phyloP scores from a whole-genome alignment of 1,284 basidiomycete genomes.

The Pholiota adiposa region DNA sequence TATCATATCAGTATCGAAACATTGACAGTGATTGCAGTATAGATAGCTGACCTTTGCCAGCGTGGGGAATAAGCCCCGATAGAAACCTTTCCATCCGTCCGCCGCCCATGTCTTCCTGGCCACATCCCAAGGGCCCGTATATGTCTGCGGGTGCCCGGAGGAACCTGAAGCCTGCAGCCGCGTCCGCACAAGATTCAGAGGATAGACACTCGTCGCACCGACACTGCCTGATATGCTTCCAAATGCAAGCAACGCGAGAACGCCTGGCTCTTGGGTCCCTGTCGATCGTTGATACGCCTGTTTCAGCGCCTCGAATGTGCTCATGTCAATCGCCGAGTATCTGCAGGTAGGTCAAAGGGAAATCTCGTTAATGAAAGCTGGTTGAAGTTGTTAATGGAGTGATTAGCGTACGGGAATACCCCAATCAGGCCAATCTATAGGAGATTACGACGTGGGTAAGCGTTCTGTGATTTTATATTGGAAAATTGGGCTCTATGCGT shows the following conservation, averaged over 20 bases:
- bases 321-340: slow-evolving; percentile 94
- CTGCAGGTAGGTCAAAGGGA: slow-evolving; percentile 35
- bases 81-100: slow-evolving; percentile 95
- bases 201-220: slow-evolving; percentile 92
- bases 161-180: slow-evolving; percentile 96
- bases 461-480: slow-evolving; percentile 9
- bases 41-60: slow-evolving; percentile 75
- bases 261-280: slow-evolving; percentile 81
- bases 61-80: slow-evolving; percentile 90
- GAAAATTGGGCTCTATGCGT: slow-evolving; percentile 36
- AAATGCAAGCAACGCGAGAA: slow-evolving; percentile 83
- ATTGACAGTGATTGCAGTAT: background rate
- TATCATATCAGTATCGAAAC: slow-evolving; percentile 9
- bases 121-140: slow-evolving; percentile 90
- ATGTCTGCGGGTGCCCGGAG: slow-evolving; percentile 87
- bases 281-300: slow-evolving; percentile 82
- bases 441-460: slow-evolving; percentile 4
- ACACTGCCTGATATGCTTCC: slow-evolving; percentile 90
- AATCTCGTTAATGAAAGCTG: background rate
- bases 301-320: slow-evolving; percentile 92
- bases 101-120: slow-evolving; percentile 78
- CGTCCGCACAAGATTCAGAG: slow-evolving; percentile 92
- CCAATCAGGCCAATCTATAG: slow-evolving; percentile 86
- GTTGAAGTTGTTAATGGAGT: background rate
- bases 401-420: slow-evolving; percentile 79